Percentiles rank a stretch among this genome's conserved stretches.
phyloP scores from a whole-genome alignment of 345 rosid genomes.

The Rhodamnia argentea region DNA sequence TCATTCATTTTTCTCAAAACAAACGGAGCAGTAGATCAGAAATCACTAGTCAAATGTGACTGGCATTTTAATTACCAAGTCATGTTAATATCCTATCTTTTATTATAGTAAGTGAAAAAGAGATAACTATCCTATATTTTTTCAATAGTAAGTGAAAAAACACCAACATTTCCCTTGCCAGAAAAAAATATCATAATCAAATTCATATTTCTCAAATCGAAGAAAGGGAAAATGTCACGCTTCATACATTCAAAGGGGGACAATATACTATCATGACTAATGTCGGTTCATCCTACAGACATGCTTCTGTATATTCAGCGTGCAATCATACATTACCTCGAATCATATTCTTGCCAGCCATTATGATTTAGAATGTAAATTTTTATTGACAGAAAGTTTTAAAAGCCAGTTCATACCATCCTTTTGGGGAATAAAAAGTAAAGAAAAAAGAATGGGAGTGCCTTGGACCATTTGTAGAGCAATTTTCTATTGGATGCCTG shows the following conservation, averaged over 20 bases:
- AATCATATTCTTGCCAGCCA: neutral
- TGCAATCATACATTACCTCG: neutral
- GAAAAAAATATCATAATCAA: neutral
- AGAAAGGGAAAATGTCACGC: neutral
- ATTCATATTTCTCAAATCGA: neutral
- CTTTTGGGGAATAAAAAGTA: neutral
- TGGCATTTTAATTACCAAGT: neutral
- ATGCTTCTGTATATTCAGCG: rapidly evolving
- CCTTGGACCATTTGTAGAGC: neutral
- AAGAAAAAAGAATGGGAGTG: neutral
- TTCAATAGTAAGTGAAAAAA: neutral
- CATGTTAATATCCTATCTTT: neutral
- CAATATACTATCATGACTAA: neutral
- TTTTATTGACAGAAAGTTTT: neutral
- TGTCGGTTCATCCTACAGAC: rapidly evolving
- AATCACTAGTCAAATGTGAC: neutral
- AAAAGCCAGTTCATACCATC: neutral
- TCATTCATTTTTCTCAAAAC: no score
- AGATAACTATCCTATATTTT: neutral
- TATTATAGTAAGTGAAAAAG: neutral
- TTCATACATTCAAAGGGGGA: neutral
- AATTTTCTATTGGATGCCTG: neutral
- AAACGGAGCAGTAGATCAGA: neutral
- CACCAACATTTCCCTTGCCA: neutral
- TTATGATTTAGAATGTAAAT: neutral